A percentile compares a stretch with the other conserved stretches of the same genome.
Evolutionary conservation across 2,329 filamentous ascomycete genomes (phyloP).

Genomic region (Colletotrichum tamarilloi): DNA sequence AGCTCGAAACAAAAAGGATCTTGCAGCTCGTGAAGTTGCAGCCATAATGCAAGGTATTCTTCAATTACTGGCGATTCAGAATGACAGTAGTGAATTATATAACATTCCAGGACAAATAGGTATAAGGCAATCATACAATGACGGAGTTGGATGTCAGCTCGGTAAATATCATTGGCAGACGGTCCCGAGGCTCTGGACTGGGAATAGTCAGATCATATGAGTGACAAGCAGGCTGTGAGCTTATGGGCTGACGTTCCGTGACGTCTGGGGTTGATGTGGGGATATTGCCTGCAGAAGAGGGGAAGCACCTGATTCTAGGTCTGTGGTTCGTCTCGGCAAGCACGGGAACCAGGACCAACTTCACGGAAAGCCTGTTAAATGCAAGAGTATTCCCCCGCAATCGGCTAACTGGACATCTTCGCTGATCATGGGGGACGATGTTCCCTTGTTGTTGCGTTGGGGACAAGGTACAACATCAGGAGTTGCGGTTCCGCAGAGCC

Average conservation of each 20-base stretch:
- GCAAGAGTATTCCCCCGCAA: background rate
- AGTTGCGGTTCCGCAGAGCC: background rate
- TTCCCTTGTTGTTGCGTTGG: background rate
- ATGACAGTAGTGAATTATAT: background rate
- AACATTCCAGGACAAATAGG: background rate
- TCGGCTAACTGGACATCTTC: background rate
- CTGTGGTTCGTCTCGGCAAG: background rate
- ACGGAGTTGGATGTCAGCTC: background rate
- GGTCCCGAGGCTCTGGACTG: background rate
- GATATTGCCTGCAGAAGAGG: background rate
- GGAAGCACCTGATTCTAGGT: background rate
- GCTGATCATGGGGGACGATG: background rate
- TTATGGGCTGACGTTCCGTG: background rate
- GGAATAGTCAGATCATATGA: background rate
- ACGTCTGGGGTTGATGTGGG: background rate
- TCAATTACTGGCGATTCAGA: background rate
- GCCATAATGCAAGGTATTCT: no score
- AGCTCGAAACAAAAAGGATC: background rate
- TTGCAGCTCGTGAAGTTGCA: background rate
- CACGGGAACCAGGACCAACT: background rate
- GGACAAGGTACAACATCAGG: background rate
- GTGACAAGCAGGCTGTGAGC: background rate
- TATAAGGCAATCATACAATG: background rate
- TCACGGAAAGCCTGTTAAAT: background rate
- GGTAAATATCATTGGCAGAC: background rate